A percentile compares a stretch with the other conserved stretches of the same genome.
phyloP scores from a whole-genome alignment of 176 grass and related monocot species.

The Triticum monococcum region DNA sequence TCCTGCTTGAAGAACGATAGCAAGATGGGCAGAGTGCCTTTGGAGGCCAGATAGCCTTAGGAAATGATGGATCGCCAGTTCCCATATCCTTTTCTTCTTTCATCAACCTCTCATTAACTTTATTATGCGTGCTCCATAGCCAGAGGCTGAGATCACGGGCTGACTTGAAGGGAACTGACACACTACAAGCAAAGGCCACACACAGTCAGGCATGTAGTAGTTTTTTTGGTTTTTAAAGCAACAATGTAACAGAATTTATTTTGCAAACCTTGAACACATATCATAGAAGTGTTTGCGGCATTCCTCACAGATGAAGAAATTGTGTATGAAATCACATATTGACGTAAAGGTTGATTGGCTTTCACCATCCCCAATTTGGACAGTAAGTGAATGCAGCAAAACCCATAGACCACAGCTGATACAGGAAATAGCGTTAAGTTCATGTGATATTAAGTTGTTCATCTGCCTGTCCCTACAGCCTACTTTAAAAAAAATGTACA shows the following conservation, averaged over 20 bases:
- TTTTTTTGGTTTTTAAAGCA: not conserved
- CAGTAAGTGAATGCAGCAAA: constrained; percentile 83
- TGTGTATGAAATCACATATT: constrained; percentile 95
- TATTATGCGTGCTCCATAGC: constrained; percentile 92
- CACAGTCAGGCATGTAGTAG: constrained; percentile 26
- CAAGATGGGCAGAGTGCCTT: constrained; percentile 75
- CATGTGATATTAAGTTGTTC: constrained; percentile 11
- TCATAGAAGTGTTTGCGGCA: constrained; percentile 85
- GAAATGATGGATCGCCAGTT: constrained; percentile 80
- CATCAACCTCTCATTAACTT: constrained; percentile 95
- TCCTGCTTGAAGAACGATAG: constrained; percentile 52
- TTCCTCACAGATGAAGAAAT: constrained; percentile 94
- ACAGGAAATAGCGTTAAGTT: constrained; percentile 15
- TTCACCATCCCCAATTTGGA: constrained; percentile 80
- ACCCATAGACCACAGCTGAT: constrained; percentile 93
- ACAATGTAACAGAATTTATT: not conserved
- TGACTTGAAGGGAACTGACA: constrained; percentile 75
- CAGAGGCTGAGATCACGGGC: constrained; percentile 74
- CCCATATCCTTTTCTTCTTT: constrained; percentile 77
- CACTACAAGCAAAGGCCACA: constrained; percentile 50
- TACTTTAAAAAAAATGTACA: constrained; percentile 3
- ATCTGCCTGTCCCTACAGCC: not conserved
- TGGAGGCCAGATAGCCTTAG: constrained; percentile 80
- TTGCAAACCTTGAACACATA: constrained; percentile 82
- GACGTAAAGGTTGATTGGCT: constrained; percentile 77